These are phyloP conservation scores for Asterophora lycoperdoides DNA, from an alignment of 768 basidiomycete species.

Conservation along the genomic window DNA sequence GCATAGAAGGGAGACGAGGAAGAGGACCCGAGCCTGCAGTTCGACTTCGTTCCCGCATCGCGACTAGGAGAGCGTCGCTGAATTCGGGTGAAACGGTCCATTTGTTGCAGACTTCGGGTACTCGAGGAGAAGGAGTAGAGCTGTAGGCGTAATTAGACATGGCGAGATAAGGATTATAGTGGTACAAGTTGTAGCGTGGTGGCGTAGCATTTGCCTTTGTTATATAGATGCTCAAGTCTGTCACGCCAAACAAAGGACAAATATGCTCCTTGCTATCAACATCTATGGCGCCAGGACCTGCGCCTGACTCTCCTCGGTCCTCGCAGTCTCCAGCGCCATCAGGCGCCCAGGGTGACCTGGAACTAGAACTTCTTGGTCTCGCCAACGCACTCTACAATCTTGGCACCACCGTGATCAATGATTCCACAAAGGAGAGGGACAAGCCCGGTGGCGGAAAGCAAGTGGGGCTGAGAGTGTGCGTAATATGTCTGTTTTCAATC, in stretches of 20 bases:
- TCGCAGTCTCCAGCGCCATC: conserved; percentile 70
- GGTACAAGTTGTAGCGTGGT: not conserved
- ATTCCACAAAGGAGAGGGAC: conserved; percentile 76
- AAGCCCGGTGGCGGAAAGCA: conserved; percentile 68
- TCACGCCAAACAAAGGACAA: conserved; percentile 7
- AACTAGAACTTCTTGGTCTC: conserved; percentile 70
- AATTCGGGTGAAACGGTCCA: conserved; percentile 19
- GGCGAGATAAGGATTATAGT: not conserved
- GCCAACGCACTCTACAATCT: conserved; percentile 77
- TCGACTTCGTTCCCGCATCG: conserved; percentile 15
- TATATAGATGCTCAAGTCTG: not conserved
- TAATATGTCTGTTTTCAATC: conserved; percentile 4
- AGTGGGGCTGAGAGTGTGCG: conserved; percentile 73
- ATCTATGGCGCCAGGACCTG: conserved; percentile 23
- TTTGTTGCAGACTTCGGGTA: conserved; percentile 3
- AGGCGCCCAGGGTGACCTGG: conserved; percentile 69
- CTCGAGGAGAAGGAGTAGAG: not conserved
- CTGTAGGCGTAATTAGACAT: not conserved
- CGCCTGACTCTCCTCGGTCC: conserved; percentile 66
- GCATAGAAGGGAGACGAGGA: conserved; percentile 16
- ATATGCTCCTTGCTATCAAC: conserved; percentile 5
- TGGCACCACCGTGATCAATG: conserved; percentile 79
- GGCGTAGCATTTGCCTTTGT: not conserved
- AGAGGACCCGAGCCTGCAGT: conserved; percentile 13
- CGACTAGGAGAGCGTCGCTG: conserved; percentile 13